phyloP scores from a whole-genome alignment of 1,284 basidiomycete species.

The Coniferiporia sulphurascens region DNA sequence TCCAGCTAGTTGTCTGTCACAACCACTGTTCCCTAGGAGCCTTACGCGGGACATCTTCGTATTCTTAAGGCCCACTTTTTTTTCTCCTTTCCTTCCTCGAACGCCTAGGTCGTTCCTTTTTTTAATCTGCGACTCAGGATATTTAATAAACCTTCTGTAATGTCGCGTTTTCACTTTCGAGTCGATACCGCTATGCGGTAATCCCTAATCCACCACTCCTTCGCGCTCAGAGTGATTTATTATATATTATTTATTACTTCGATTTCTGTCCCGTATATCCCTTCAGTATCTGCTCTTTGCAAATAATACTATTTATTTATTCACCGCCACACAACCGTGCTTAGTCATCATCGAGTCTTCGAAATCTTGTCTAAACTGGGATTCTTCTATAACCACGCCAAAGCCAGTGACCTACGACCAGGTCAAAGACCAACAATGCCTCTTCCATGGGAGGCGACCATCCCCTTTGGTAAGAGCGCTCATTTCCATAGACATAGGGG shows the following conservation, averaged over 20 bases:
- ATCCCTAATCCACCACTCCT: not conserved
- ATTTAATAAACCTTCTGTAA: not conserved
- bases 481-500: not conserved
- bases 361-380: too few relatives aligned
- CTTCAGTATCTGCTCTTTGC: not conserved
- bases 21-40: not conserved
- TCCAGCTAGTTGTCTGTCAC: not conserved
- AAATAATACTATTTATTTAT: not conserved
- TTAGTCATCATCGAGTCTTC: too few relatives aligned
- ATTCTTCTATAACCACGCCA: too few relatives aligned
- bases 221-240: not conserved
- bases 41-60: not conserved
- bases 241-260: not conserved
- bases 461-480: slow-evolving; percentile 74
- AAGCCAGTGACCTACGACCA: not conserved
- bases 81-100: not conserved
- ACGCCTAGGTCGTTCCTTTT: not conserved
- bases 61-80: not conserved
- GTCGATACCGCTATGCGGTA: not conserved
- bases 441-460: slow-evolving; percentile 90
- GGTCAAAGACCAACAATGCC: slow-evolving; percentile 54
- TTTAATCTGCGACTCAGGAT: not conserved
- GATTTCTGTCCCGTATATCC: not conserved
- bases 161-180: not conserved
- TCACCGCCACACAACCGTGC: too few relatives aligned